phyloP scores from a whole-genome alignment of 306 rosid species.

The Prunus padus region DNA sequence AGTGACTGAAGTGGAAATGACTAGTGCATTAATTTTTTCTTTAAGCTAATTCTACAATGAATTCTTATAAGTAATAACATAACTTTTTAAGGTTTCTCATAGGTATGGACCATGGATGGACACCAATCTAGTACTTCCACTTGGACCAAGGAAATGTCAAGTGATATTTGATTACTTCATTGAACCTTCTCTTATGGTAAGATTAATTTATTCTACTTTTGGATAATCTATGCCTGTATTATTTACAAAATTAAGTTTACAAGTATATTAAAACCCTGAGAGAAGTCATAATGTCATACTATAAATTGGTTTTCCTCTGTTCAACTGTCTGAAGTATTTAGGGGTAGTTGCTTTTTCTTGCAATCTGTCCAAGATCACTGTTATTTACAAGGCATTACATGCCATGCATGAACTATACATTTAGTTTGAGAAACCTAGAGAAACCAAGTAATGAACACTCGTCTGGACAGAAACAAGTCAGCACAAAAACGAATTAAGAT shows the following conservation, averaged over 20 bases:
- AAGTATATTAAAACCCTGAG: not conserved
- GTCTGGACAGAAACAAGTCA: no score
- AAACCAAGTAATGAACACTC: no score
- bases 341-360: no score
- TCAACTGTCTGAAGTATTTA: not conserved
- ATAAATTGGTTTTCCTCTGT: no score
- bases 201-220: not conserved
- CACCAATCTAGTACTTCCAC: conserved; percentile 86
- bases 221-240: not conserved
- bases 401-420: no score
- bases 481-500: no score
- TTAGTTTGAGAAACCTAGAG: no score
- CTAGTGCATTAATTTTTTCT: not conserved
- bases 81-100: conserved; percentile 21
- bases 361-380: no score
- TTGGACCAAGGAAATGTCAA: conserved; percentile 71
- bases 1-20: conserved; percentile 1
- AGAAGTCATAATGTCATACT: not conserved
- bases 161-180: conserved; percentile 83
- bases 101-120: conserved; percentile 99
- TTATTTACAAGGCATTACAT: no score
- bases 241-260: not conserved
- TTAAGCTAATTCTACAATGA: conserved; percentile 18
- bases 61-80: not conserved
- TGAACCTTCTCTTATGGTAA: conserved; percentile 74